Conservation (phyloP, 306 rosid genomes). For the Rosa chinensis region DNA sequence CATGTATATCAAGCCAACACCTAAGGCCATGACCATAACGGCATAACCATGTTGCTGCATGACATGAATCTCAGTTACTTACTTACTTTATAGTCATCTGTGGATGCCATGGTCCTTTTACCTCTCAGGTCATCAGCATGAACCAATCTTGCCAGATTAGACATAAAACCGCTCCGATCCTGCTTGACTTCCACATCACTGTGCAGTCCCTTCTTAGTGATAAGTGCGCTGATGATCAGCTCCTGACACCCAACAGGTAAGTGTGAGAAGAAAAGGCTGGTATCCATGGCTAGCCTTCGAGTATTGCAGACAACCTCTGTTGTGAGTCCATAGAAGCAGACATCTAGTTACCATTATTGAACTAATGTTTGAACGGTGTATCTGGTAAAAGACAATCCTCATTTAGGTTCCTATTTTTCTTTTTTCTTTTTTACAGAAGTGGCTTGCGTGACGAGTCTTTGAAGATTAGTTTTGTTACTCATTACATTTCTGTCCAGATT, state of each 20-base stretch:
- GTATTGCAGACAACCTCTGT: background rate
- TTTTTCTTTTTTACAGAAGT: background rate
- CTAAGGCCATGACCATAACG: background rate
- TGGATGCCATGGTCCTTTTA: background rate
- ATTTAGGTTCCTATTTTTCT: background rate
- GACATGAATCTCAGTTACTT: background rate
- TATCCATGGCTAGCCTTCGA: background rate
- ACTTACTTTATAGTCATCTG: background rate
- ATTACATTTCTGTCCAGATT: background rate
- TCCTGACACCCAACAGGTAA: background rate
- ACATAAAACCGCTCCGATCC: background rate
- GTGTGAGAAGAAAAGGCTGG: background rate
- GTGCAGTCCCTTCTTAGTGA: background rate
- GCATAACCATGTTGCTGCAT: background rate
- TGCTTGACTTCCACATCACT: background rate
- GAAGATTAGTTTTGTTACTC: background rate
- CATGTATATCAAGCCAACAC: background rate
- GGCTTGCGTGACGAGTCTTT: background rate
- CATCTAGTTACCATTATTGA: background rate
- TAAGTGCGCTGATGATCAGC: background rate
- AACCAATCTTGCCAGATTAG: background rate
- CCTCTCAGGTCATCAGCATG: background rate
- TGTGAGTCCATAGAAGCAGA: background rate
- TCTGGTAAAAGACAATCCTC: background rate
- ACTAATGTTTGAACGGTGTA: background rate